Percentiles rank a stretch among this genome's conserved stretches.
Conservation (phyloP, 2,329 filamentous ascomycete genomes). For the Aspergillus felis region DNA sequence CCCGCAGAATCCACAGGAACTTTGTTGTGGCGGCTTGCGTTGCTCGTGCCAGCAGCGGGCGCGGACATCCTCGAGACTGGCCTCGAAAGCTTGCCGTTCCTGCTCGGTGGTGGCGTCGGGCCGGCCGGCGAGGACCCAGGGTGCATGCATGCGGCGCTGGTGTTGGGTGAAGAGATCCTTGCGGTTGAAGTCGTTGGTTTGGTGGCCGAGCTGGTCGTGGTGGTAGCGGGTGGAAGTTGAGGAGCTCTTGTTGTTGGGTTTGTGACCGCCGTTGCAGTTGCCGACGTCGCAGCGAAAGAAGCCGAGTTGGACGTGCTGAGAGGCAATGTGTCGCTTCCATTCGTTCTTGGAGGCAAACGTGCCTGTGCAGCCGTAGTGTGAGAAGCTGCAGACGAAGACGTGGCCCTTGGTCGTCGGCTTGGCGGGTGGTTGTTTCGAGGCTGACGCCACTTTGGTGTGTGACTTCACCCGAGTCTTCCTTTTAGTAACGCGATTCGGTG, state of each 20-base stretch:
- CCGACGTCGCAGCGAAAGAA: slow-evolving; percentile 74
- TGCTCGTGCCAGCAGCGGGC: slow-evolving; percentile 57
- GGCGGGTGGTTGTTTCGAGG: slow-evolving; percentile 5
- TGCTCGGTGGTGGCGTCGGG: slow-evolving; percentile 19
- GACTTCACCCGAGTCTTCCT: not conserved
- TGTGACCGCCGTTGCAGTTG: slow-evolving; percentile 39
- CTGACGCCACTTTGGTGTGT: slow-evolving; percentile 5
- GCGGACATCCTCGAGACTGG: slow-evolving; percentile 55
- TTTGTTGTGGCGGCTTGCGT: slow-evolving; percentile 58
- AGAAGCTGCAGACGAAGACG: slow-evolving; percentile 70
- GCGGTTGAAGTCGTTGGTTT: slow-evolving; percentile 73
- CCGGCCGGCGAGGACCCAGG: slow-evolving; percentile 49
- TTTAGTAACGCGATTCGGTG: not conserved
- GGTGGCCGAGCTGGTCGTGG: slow-evolving; percentile 18
- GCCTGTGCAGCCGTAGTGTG: slow-evolving; percentile 68
- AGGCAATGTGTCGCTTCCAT: slow-evolving; percentile 85
- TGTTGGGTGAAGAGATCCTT: slow-evolving; percentile 92
- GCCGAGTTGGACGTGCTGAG: slow-evolving; percentile 71
- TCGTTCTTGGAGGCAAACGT: slow-evolving; percentile 83
- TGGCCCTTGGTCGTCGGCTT: slow-evolving; percentile 6
- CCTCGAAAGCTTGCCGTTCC: slow-evolving; percentile 44
- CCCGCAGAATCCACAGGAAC: slow-evolving; percentile 60
- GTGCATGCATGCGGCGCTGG: slow-evolving; percentile 76
- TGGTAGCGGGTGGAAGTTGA: slow-evolving; percentile 8
- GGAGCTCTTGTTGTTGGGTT: slow-evolving; percentile 7